Evolutionary conservation across 1,284 basidiomycete genomes (phyloP).

Genomic region (Anthracocystis panici-leucophaei): DNA sequence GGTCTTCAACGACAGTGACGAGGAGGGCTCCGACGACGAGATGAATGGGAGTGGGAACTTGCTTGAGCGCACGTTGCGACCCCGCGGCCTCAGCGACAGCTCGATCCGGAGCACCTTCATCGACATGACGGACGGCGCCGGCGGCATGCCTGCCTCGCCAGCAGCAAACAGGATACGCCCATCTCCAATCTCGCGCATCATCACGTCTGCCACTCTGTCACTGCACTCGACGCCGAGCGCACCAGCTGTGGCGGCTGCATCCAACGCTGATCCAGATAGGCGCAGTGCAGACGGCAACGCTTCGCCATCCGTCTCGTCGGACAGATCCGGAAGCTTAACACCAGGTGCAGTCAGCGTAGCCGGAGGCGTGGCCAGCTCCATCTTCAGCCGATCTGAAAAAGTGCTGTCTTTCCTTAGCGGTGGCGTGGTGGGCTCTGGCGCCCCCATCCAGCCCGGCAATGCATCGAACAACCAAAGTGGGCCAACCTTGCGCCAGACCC

Average conservation of each 20-base stretch:
- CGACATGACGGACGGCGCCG: slow-evolving; percentile 43
- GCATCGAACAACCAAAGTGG: slow-evolving; percentile 12
- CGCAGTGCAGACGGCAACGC: slow-evolving; percentile 22
- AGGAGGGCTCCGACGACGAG: slow-evolving; percentile 40
- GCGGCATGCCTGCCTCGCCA: slow-evolving; percentile 21
- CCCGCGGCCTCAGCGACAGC: slow-evolving; percentile 64
- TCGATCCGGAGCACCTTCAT: slow-evolving; percentile 64
- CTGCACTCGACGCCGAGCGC: slow-evolving; percentile 44
- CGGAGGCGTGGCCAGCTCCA: slow-evolving; percentile 32
- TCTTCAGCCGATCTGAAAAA: slow-evolving; percentile 45
- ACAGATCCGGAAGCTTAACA: slow-evolving; percentile 34
- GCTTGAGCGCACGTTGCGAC: slow-evolving; percentile 45
- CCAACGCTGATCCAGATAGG: slow-evolving; percentile 6
- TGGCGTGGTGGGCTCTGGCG: slow-evolving; percentile 34
- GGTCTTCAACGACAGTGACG: slow-evolving; percentile 44
- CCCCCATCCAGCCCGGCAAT: slow-evolving; percentile 29
- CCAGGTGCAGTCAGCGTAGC: slow-evolving; percentile 26
- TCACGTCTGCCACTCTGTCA: slow-evolving; percentile 62
- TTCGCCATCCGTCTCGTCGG: slow-evolving; percentile 40
- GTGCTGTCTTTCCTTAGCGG: slow-evolving; percentile 48
- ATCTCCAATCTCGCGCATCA: slow-evolving; percentile 56
- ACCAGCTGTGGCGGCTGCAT: slow-evolving; percentile 5
- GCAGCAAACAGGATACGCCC: slow-evolving; percentile 28
- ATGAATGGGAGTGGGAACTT: slow-evolving; percentile 29
- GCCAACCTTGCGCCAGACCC: slow-evolving; percentile 26